Base-by-base conservation (phyloP, 2,329 filamentous ascomycete species). In the Bipolaris victoriae region DNA sequence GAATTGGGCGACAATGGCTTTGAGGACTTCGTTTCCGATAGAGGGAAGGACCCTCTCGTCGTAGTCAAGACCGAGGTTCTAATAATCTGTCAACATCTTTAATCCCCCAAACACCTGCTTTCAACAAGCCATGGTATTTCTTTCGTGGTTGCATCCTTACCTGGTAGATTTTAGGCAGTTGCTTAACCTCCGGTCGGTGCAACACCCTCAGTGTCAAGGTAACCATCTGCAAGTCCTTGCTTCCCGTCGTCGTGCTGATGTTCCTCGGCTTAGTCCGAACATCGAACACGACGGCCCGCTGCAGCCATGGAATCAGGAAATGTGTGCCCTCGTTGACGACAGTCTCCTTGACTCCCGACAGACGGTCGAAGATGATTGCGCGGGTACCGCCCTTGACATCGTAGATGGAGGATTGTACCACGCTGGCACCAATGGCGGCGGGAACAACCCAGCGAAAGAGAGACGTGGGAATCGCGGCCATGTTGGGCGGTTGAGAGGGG, bases 211-310 rank as follows among this genome's bases (percentile, higher is more conserved):
- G 85, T 52, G 95, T 99, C 84, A 99, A 85, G 85, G 92, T 97
- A 74, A 99, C 95, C 95, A 99, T 99, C 83, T 99, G 95, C 84
- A 99, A 80, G 82, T 99, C 95, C 87, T 99, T 99, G 85, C 90
- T 94, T 57, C 95, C 95, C 11, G 95, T 99, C 22, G 95, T 99
- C 26, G 95, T 99, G 66, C 90, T 91, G 77, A 99, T 98, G 78
- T 97, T 98, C 76, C 95, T 87, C 61, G 95, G 95, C 85, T 96
- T 96, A 56, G 96, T 99, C 64, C 95, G 89, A 66, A 99, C 95
- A 82, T 99, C 95, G 78, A 96, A 99, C 77, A 96, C 84, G 81
- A 99, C 92, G 70, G 90, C 91, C 79, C 88, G 90, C 80, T 99
- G 95, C 76, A 99, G 81, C 95, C 95, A 99, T 7, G 95, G 95